Evolutionary conservation across 1,284 basidiomycete genomes (phyloP).

Genomic region (Ceratorhiza oryzae-sativae): DNA sequence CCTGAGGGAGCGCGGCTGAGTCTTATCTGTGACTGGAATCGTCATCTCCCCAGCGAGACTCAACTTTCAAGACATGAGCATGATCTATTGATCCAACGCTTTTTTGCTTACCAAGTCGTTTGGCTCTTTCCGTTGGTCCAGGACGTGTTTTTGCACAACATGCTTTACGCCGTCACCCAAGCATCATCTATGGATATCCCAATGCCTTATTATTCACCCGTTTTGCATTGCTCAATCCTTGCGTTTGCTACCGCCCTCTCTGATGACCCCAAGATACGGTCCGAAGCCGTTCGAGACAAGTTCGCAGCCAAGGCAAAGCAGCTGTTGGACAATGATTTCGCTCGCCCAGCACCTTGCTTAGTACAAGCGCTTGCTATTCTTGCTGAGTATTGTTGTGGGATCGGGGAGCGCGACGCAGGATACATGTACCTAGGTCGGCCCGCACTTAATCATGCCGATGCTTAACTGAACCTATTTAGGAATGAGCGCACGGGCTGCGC

Average conservation of each 20-base stretch:
- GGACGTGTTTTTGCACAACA: slow-evolving; percentile 62
- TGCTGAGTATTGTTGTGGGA: slow-evolving; percentile 20
- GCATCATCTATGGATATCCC: neutral
- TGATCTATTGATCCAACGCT: slow-evolving; percentile 56
- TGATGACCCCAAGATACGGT: neutral
- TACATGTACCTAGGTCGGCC: slow-evolving; percentile 35
- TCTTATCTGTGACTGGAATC: slow-evolving; percentile 16
- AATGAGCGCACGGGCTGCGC: slow-evolving; percentile 14
- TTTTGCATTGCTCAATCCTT: slow-evolving; percentile 22
- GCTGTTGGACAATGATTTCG: slow-evolving; percentile 28
- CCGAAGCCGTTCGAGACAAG: neutral
- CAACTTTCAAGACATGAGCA: slow-evolving; percentile 43
- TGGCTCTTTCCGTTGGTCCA: slow-evolving; percentile 61
- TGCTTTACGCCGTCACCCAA: neutral
- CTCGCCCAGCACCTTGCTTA: neutral
- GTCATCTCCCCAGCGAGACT: slow-evolving; percentile 1
- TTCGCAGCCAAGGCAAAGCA: slow-evolving; percentile 30
- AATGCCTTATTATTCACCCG: slow-evolving; percentile 19
- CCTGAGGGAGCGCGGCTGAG: slow-evolving; percentile 14
- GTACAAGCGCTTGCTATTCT: slow-evolving; percentile 15
- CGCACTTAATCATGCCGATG: neutral
- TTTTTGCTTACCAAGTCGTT: slow-evolving; percentile 66
- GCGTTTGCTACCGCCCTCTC: slow-evolving; percentile 19
- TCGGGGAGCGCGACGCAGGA: slow-evolving; percentile 22
- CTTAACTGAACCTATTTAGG: neutral